phyloP scores from a whole-genome alignment of 805 yeast genomes.

The Suhomyces sp. region DNA sequence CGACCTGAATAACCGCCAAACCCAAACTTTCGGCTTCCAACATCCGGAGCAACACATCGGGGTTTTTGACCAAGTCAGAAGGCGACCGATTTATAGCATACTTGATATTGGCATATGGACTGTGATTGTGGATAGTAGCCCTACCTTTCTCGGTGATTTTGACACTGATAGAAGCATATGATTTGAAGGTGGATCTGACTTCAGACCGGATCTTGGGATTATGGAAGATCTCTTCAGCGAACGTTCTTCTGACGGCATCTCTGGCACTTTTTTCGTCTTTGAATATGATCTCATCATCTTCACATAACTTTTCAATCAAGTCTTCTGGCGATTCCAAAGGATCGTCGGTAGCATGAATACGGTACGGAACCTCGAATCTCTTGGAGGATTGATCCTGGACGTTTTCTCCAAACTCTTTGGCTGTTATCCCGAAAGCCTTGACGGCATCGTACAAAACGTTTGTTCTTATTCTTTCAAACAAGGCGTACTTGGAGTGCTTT shows the following conservation, averaged over 20 bases:
- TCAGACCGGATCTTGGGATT: constrained; percentile 77
- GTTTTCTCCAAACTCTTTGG: constrained; percentile 80
- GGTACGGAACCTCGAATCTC: constrained; percentile 42
- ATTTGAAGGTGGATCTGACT: constrained; percentile 59
- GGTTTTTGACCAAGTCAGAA: constrained; percentile 66
- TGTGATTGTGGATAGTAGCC: constrained; percentile 70
- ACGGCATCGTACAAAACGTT: constrained; percentile 66
- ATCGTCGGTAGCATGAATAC: constrained; percentile 73
- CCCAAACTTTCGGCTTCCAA: constrained; percentile 85
- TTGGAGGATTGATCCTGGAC: constrained; percentile 57
- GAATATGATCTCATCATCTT: constrained; percentile 49
- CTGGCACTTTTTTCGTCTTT: constrained; percentile 59
- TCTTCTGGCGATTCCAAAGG: constrained; percentile 58
- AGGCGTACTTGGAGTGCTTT: constrained; percentile 57
- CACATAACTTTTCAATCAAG: constrained; percentile 46
- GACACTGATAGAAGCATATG: constrained; percentile 67
- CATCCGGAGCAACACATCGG: constrained; percentile 86
- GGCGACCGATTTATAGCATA: constrained; percentile 83
- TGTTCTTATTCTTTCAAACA: constrained; percentile 63
- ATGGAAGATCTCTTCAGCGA: constrained; percentile 75
- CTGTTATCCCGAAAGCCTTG: constrained; percentile 69
- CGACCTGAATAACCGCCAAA: constrained; percentile 62
- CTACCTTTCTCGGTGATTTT: constrained; percentile 72
- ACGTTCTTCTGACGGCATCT: constrained; percentile 70
- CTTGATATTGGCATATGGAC: constrained; percentile 85